A percentile compares a stretch with the other conserved stretches of the same genome.
phyloP scores from a whole-genome alignment of 2,329 filamentous ascomycete species.

The Trichoderma guizhouense region DNA sequence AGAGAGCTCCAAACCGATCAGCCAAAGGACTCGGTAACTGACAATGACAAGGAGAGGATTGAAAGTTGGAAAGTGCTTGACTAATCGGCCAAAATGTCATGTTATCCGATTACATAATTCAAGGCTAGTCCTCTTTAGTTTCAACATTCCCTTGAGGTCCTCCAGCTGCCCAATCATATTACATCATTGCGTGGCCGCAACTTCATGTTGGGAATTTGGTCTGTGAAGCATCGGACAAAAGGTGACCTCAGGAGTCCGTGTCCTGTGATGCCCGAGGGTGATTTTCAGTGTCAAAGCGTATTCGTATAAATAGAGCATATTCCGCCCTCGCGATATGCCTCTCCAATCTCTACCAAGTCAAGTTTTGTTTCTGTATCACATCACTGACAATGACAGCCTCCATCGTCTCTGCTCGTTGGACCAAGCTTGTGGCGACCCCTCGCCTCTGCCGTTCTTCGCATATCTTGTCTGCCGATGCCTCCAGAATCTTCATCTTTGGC shows the following conservation, averaged over 20 bases:
- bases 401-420: not conserved
- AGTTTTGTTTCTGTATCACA: not conserved
- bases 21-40: too few relatives aligned
- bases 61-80: not conserved
- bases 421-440: not conserved
- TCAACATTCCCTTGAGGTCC: not conserved
- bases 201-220: not conserved
- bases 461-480: not conserved
- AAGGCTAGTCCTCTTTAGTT: not conserved
- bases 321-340: not conserved
- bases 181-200: not conserved
- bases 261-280: not conserved
- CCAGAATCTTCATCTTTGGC: not conserved
- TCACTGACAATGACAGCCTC: not conserved
- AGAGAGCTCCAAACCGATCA: not conserved
- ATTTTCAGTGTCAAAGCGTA: not conserved
- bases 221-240: not conserved
- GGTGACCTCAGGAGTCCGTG: not conserved
- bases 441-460: not conserved
- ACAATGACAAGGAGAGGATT: not conserved
- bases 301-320: not conserved
- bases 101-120: not conserved
- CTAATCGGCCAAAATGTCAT: not conserved
- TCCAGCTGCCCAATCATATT: not conserved
- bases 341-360: not conserved